A percentile compares a stretch with the other conserved stretches of the same genome.
These are phyloP conservation scores for Lentinus tigrinus DNA, from an alignment of 768 basidiomycete genomes.

Conservation along the genomic window DNA sequence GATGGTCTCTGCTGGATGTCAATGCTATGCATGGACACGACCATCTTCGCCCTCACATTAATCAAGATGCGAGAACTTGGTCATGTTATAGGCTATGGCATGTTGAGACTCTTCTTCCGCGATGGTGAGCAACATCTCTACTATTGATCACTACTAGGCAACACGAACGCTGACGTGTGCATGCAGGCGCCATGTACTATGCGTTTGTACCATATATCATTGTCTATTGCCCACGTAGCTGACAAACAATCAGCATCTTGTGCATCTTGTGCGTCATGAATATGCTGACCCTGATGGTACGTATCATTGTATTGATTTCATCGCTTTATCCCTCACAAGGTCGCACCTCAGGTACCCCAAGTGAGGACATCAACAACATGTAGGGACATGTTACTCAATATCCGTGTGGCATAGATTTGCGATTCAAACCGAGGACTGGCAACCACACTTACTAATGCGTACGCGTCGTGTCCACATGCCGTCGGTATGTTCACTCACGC, in stretches of 20 bases:
- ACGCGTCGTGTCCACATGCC: neutral
- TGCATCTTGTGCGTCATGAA: neutral
- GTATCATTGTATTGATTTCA: too few species aligned
- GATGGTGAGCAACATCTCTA: neutral
- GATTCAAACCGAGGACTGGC: slow-evolving; percentile 1
- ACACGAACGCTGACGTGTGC: too few species aligned
- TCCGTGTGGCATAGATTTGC: neutral
- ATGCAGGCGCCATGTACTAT: slow-evolving; percentile 3
- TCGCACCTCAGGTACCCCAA: too few species aligned
- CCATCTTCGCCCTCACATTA: neutral
- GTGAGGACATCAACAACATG: too few species aligned
- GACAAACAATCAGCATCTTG: neutral
- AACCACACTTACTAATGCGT: slow-evolving; percentile 11
- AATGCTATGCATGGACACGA: slow-evolving; percentile 2
- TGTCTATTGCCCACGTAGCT: neutral
- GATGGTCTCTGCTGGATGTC: neutral
- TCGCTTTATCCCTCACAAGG: too few species aligned
- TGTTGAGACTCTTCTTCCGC: slow-evolving; percentile 1
- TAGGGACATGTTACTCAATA: too few species aligned
- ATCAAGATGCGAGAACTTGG: neutral
- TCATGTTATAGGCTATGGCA: neutral
- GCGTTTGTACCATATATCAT: neutral
- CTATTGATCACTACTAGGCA: neutral
- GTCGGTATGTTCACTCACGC: too few species aligned
- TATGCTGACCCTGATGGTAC: slow-evolving; percentile 1